These are phyloP conservation scores for Fusarium sp. DNA, from an alignment of 2,329 filamentous ascomycete genomes.

Conservation along the genomic window DNA sequence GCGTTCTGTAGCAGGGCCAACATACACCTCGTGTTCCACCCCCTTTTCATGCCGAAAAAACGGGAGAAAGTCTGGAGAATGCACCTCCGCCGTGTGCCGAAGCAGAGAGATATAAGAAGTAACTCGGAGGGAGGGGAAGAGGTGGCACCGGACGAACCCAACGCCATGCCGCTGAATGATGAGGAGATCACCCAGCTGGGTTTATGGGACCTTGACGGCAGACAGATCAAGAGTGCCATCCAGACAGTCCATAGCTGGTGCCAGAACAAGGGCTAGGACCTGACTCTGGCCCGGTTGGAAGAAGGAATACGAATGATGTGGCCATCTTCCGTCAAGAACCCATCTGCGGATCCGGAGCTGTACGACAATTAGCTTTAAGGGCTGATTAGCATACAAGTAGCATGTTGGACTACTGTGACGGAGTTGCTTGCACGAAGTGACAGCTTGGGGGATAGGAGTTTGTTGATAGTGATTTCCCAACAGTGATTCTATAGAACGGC, in stretches of 20 bases:
- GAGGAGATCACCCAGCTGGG: conserved; percentile 55
- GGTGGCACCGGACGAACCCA: not conserved
- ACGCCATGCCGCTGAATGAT: conserved; percentile 43
- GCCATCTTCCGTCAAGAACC: conserved; percentile 55
- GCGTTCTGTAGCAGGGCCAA: conserved; percentile 61
- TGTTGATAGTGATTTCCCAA: not conserved
- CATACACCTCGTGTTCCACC: conserved; percentile 59
- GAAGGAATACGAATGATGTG: conserved; percentile 60
- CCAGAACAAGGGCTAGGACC: conserved; percentile 56
- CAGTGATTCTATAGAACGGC: not conserved
- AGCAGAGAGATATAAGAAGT: not conserved
- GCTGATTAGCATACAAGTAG: not conserved
- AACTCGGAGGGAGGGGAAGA: not conserved
- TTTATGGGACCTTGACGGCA: conserved; percentile 58
- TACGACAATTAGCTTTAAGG: conserved; percentile 36
- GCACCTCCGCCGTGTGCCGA: conserved; percentile 55
- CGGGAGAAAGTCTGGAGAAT: conserved; percentile 59
- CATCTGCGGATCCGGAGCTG: conserved; percentile 42
- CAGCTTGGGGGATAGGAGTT: not conserved
- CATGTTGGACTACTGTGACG: no score
- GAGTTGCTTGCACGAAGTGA: not conserved
- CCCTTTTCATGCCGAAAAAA: conserved; percentile 51
- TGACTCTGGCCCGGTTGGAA: conserved; percentile 58
- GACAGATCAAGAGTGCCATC: conserved; percentile 62
- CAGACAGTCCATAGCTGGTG: conserved; percentile 62